phyloP scores from a whole-genome alignment of 306 rosid species.

The Castanea mollissima region DNA sequence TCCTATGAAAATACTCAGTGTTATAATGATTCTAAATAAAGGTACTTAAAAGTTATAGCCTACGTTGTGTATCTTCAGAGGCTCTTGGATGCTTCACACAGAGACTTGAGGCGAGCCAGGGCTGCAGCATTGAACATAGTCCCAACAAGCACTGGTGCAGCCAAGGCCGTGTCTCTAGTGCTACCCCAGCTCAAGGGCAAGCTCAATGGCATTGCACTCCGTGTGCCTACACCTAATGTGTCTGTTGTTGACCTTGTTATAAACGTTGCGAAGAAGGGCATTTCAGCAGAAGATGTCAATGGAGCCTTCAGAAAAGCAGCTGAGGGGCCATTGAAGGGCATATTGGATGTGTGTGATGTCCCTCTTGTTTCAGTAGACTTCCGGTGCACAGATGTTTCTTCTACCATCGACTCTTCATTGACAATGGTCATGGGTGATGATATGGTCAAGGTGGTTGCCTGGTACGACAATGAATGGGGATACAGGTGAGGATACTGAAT shows the following conservation, averaged over 20 bases:
- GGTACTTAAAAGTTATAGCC: not conserved
- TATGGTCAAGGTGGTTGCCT: conserved; percentile 98
- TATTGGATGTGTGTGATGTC: conserved; percentile 86
- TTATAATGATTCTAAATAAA: not conserved
- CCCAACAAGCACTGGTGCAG: conserved; percentile 99
- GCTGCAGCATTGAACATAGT: conserved; percentile 98
- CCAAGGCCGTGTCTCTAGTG: conserved; percentile 94
- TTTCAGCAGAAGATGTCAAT: conserved; percentile 88
- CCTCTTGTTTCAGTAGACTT: conserved; percentile 97
- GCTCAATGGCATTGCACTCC: conserved; percentile 94
- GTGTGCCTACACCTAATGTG: conserved; percentile 96
- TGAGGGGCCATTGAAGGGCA: conserved; percentile 73
- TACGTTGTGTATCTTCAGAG: conserved; percentile 48
- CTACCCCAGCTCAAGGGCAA: conserved; percentile 93
- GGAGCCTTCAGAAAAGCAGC: conserved; percentile 95
- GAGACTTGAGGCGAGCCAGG: conserved; percentile 94
- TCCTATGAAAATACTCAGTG: not conserved
- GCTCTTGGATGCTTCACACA: conserved; percentile 95
- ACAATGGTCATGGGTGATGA: conserved; percentile 99
- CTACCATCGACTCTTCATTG: conserved; percentile 89
- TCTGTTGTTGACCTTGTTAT: conserved; percentile 93
- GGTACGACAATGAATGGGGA: conserved; percentile 99
- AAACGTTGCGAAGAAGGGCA: conserved; percentile 85
- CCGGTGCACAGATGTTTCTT: conserved; percentile 83
- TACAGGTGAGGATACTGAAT: conserved; percentile 65